Base-by-base conservation (phyloP, 805 yeast genomes). In the Henningerozyma blattae region DNA sequence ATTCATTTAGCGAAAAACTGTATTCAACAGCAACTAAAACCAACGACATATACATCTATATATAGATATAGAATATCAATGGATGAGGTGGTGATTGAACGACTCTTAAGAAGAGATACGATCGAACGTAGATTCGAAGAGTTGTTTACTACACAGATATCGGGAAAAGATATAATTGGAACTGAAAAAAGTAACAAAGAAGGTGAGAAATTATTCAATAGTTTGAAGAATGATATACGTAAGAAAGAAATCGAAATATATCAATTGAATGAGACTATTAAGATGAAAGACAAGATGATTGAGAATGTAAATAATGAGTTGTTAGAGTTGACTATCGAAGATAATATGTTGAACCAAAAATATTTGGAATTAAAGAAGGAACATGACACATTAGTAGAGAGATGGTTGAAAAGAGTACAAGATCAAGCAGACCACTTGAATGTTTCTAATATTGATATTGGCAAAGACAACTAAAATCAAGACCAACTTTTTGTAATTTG, bases 281-380 rank as follows among this genome's bases (percentile, higher is more conserved):
- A 42, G 1, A 55, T 65, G 18, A 76, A 75, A 52, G 67, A 74
- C 34, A 67, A 67, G 42, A 66, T 76, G 4, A 65, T 75, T 15
- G 81, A 73, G 39, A 58, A 67, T 22, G 52, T 77, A 28, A 77
- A 77, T 38, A 87, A 83, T 47, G 91, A 82, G 46, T 59, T 77
- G 19, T 60, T 82, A 15, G 67, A 76, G 1, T 47, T 65, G 39
- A 70, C 72, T 34, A 74, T 83, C 27, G 86, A 78, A 47, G 60
- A 56, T 34, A 64, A 62, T 35, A 31, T 63, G 5, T 38, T 64
- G 15, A 47, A 52, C 27, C 55, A 50, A 16, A 54, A 51, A 31
- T 53, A 67, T 6, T 46, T 44, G 3, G 48, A 54, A 18, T 46
- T 76, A 18, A 61, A 56, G 34, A 42, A 39, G 13, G 83, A 77